Evolutionary conservation across 1,284 basidiomycete genomes (phyloP).

Genomic region (Trametes hirsuta): DNA sequence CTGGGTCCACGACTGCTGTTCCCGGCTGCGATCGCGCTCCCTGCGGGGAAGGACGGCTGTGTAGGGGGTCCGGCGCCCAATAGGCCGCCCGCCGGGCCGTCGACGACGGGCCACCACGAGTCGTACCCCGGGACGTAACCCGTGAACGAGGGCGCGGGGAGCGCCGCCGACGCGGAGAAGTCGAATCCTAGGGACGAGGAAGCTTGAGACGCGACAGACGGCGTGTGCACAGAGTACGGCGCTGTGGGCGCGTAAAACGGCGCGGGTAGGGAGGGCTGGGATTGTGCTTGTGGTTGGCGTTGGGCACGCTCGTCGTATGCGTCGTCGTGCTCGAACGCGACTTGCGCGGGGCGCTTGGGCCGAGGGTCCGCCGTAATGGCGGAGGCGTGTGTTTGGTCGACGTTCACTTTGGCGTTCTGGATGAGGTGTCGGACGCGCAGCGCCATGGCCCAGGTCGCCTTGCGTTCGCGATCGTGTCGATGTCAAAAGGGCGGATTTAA

Average conservation of each 20-base stretch:
- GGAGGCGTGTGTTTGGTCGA: constrained; percentile 39
- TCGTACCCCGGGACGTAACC: constrained; percentile 23
- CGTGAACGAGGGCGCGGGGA: not conserved
- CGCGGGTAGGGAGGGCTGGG: not conserved
- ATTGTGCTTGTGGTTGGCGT: not conserved
- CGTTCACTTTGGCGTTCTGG: constrained; percentile 66
- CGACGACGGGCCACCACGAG: constrained; percentile 21
- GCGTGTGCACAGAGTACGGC: not conserved
- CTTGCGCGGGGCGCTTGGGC: constrained; percentile 13
- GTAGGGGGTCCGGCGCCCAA: not conserved
- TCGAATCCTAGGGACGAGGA: too few species aligned
- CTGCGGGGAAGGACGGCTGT: not conserved
- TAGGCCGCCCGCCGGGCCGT: not conserved
- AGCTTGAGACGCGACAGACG: not conserved
- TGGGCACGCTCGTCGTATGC: not conserved
- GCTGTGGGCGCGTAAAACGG: not conserved
- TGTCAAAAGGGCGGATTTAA: constrained; percentile 8
- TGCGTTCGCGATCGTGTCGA: constrained; percentile 22
- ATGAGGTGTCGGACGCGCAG: constrained; percentile 71
- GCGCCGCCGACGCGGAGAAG: not conserved
- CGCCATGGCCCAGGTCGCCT: constrained; percentile 71
- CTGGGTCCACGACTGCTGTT: not conserved
- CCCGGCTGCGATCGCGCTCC: not conserved
- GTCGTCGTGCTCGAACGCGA: constrained; percentile 13
- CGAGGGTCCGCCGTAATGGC: not conserved